These are phyloP conservation scores for Cyclotella distinguenda DNA, from an alignment of 108 stramenopile species.

Conservation along the genomic window DNA sequence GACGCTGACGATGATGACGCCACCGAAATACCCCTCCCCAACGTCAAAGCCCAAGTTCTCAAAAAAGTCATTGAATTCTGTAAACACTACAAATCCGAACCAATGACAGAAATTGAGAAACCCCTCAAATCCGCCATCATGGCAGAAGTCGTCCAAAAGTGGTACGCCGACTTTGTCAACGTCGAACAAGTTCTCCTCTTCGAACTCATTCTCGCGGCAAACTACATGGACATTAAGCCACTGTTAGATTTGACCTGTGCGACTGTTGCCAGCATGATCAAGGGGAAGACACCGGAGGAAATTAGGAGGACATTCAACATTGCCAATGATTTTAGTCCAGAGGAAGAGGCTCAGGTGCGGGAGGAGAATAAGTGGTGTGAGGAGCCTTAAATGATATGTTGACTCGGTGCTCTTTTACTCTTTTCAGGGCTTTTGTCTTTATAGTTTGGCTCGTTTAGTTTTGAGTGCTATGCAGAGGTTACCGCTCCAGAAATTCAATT, in stretches of 20 bases:
- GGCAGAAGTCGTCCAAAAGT: constrained; percentile 98
- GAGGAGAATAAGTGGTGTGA: constrained; percentile 99
- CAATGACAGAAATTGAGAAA: constrained; percentile 99
- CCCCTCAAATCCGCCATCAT: constrained; percentile 96
- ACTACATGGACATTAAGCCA: constrained; percentile 98
- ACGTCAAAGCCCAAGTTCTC: constrained; percentile 94
- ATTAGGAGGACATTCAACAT: constrained; percentile 98
- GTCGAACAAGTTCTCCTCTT: constrained; percentile 97
- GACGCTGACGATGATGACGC: constrained; percentile 84
- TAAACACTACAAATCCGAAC: constrained; percentile 88
- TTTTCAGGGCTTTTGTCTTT: too few species aligned
- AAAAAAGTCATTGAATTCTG: constrained; percentile 99
- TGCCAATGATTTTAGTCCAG: constrained; percentile 98
- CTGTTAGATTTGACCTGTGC: constrained; percentile 98
- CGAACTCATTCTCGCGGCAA: constrained; percentile 98
- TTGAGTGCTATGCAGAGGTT: too few species aligned
- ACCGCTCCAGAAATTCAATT: too few species aligned
- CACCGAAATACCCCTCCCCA: constrained; percentile 98
- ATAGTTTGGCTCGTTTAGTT: too few species aligned
- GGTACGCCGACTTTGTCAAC: constrained; percentile 99
- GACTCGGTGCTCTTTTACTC: too few species aligned
- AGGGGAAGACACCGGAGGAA: constrained; percentile 98
- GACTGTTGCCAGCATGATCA: constrained; percentile 98
- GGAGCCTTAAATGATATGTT: constrained; percentile 91
- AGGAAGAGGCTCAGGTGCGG: constrained; percentile 99